Evolutionary conservation across 1,284 basidiomycete genomes (phyloP).

Genomic region (Leucoagaricus sp.): DNA sequence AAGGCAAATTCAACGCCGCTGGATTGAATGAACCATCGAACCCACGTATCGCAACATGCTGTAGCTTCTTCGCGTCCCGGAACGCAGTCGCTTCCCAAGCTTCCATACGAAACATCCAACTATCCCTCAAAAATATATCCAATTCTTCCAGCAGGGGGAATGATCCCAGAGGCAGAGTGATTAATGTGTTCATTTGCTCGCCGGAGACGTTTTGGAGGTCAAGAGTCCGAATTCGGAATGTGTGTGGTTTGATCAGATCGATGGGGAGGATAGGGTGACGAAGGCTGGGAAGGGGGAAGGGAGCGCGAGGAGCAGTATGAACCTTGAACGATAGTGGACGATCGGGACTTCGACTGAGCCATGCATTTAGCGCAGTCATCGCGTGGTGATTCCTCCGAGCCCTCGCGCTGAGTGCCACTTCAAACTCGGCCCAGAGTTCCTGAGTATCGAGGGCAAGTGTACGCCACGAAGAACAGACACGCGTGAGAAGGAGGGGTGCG

Average conservation of each 20-base stretch:
- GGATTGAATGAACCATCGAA: constrained; percentile 15
- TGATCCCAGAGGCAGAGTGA: constrained; percentile 3
- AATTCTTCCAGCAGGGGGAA: constrained; percentile 12
- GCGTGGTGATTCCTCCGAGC: constrained; percentile 3
- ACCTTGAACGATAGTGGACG: constrained; percentile 11
- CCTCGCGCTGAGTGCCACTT: constrained; percentile 1
- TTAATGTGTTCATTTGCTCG: constrained; percentile 9
- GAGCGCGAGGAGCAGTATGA: constrained; percentile 9
- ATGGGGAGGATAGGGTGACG: constrained; percentile 10
- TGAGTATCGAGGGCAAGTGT: constrained; percentile 1
- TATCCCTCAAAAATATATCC: constrained; percentile 12
- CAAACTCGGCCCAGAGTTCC: constrained; percentile 10
- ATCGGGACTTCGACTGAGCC: constrained; percentile 13
- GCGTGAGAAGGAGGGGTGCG: constrained; percentile 12
- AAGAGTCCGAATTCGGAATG: constrained; percentile 1
- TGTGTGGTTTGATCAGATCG: constrained; percentile 11
- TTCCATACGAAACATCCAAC: constrained; percentile 12
- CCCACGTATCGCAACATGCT: constrained; percentile 1
- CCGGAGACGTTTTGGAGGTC: constrained; percentile 13
- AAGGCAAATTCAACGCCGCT: constrained; percentile 2
- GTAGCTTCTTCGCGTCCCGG: neutral
- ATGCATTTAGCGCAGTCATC: neutral
- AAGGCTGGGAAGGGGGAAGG: constrained; percentile 8
- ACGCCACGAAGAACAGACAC: constrained; percentile 13
- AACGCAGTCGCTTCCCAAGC: constrained; percentile 10